phyloP scores from a whole-genome alignment of 495 filamentous ascomycete species.

The Paragyromitra xinjiangensis region DNA sequence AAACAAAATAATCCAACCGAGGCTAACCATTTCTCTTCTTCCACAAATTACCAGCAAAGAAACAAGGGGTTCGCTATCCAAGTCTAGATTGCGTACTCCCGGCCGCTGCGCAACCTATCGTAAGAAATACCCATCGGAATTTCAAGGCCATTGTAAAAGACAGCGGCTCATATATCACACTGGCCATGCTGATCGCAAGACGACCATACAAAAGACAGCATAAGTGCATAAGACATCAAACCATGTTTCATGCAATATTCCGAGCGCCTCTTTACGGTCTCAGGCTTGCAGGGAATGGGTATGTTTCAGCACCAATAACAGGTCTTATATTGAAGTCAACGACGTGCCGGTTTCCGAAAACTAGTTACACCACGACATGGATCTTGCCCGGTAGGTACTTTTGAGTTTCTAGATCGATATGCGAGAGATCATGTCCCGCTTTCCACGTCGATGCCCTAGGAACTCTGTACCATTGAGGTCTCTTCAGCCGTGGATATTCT shows the following conservation, averaged over 20 bases:
- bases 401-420: background rate
- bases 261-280: background rate
- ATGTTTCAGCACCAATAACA: conserved; percentile 5
- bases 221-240: background rate
- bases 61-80: background rate
- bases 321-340: background rate
- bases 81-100: background rate
- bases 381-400: background rate
- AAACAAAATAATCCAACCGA: background rate
- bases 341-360: conserved; percentile 3
- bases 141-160: background rate
- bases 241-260: background rate
- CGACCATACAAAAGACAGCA: background rate
- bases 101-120: background rate
- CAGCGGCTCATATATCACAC: background rate
- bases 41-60: background rate
- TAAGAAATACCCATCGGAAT: background rate
- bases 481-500: background rate
- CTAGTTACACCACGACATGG: conserved; percentile 4
- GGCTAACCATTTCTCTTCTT: background rate
- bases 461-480: background rate
- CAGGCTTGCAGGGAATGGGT: background rate
- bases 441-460: background rate
- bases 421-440: background rate
- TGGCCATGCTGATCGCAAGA: background rate